Conservation (phyloP, 1,284 basidiomycete species). For the Rhodotorula sp. region DNA sequence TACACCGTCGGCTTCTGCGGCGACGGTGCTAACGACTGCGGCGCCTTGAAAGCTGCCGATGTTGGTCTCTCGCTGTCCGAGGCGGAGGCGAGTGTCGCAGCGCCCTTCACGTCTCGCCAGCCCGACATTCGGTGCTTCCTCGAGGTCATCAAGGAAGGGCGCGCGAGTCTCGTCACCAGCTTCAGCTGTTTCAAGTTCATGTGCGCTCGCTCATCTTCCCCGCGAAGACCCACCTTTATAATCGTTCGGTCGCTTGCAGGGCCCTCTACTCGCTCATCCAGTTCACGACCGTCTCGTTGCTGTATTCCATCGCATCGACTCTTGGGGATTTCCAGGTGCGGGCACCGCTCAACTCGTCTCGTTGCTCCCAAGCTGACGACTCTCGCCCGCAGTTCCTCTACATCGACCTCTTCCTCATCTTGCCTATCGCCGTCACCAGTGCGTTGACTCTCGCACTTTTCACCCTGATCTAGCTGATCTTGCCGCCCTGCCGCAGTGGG, state of each 20-base stretch:
- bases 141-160: constrained; percentile 87
- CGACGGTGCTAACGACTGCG: constrained; percentile 98
- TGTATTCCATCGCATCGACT: constrained; percentile 95
- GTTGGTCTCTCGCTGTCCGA: constrained; percentile 96
- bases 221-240: no score
- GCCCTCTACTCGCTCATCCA: constrained; percentile 87
- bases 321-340: constrained; percentile 90
- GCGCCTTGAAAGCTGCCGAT: constrained; percentile 96
- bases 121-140: constrained; percentile 96
- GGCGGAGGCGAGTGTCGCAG: constrained; percentile 98
- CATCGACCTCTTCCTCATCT: constrained; percentile 96
- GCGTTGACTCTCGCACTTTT: constrained; percentile 47
- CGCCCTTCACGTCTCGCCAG: constrained; percentile 90
- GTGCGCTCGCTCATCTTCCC: no score
- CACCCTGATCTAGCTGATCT: background rate
- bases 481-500: constrained; percentile 64
- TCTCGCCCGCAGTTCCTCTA: constrained; percentile 74
- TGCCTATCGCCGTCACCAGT: constrained; percentile 94
- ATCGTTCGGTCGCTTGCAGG: constrained; percentile 53
- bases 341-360: constrained; percentile 18
- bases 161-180: constrained; percentile 92
- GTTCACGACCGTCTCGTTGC: constrained; percentile 73
- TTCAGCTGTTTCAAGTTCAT: constrained; percentile 99
- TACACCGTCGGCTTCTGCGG: constrained; percentile 99
- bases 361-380: background rate